Conservation (phyloP, 2,329 filamentous ascomycete species). For the Teratosphaeria epicoccoides region DNA sequence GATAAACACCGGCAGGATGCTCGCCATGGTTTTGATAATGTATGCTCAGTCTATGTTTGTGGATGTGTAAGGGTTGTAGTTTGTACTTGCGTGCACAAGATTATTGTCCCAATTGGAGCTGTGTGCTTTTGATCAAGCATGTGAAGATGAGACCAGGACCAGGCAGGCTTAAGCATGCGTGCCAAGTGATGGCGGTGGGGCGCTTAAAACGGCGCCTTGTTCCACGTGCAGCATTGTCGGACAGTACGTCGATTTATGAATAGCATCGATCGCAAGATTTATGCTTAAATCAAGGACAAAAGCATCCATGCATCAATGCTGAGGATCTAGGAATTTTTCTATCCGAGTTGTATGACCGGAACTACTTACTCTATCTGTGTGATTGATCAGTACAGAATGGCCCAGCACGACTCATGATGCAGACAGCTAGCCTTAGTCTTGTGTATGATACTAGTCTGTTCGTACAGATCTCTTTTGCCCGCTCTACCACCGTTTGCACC, state of each 20-base stretch:
- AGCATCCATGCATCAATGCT: background rate
- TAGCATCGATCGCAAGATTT: background rate
- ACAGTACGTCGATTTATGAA: background rate
- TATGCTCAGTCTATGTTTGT: background rate
- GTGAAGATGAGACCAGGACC: background rate
- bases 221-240: background rate
- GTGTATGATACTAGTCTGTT: too few species aligned
- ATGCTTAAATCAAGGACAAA: background rate
- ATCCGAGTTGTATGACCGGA: too few species aligned
- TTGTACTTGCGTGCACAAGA: background rate
- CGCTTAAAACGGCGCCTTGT: background rate
- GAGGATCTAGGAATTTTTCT: too few species aligned
- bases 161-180: background rate
- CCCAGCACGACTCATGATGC: too few species aligned
- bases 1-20: conserved; percentile 55
- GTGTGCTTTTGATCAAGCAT: background rate
- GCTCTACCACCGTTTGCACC: too few species aligned
- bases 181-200: background rate
- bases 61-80: background rate
- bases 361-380: too few species aligned
- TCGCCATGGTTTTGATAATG: background rate
- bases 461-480: too few species aligned
- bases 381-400: too few species aligned
- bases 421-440: too few species aligned
- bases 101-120: background rate